phyloP scores from a whole-genome alignment of 768 basidiomycete genomes.

The Tulasnella calospora region DNA sequence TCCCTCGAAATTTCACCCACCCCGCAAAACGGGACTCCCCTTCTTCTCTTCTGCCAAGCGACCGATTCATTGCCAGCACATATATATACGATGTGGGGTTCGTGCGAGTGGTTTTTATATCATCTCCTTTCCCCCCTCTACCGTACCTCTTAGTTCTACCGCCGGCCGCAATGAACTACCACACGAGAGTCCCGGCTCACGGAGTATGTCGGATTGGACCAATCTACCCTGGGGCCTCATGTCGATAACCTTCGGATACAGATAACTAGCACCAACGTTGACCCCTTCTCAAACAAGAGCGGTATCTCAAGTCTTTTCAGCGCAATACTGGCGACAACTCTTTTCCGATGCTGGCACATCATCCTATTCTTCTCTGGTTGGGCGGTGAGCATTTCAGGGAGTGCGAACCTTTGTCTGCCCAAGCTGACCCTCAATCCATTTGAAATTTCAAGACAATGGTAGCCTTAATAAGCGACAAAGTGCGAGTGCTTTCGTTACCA shows the following conservation, averaged over 20 bases:
- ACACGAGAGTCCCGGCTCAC: neutral
- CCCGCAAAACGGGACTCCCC: neutral
- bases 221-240: neutral
- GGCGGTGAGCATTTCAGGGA: slow-evolving; percentile 38
- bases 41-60: neutral
- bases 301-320: slow-evolving; percentile 30
- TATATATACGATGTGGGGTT: neutral
- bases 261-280: slow-evolving; percentile 13
- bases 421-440: neutral
- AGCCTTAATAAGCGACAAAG: slow-evolving; percentile 41
- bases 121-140: neutral
- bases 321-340: slow-evolving; percentile 41
- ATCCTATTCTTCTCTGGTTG: slow-evolving; percentile 60
- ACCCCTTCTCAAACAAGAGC: neutral
- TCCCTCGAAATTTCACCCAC: neutral
- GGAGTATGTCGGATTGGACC: neutral
- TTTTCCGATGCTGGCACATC: slow-evolving; percentile 63
- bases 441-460: neutral
- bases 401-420: neutral
- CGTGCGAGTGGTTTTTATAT: neutral
- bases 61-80: neutral
- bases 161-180: neutral
- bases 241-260: neutral
- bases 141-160: neutral
- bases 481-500: slow-evolving; percentile 45